Evolutionary conservation across 1,284 basidiomycete species (phyloP), one percentile per base, ranked within the genome.

Genomic region (Lignosus rhinocerotis): DNA sequence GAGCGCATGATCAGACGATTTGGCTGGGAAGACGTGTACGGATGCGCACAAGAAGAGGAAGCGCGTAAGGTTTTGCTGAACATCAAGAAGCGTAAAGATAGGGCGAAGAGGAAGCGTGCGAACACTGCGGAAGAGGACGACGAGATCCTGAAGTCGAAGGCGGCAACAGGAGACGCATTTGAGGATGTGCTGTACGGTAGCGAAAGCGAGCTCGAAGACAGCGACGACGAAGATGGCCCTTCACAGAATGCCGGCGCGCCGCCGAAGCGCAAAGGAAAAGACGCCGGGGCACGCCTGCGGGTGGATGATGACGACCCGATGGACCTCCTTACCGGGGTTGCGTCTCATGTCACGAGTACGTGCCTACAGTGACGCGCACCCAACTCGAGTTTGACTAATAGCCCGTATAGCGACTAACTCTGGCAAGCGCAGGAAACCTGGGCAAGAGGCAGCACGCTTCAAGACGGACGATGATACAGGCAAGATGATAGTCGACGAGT

Each of bases 131-230:
- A 82, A 0, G 84, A 82, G 0, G 83, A 81, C 47, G 86, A 73
- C 1, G 80, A 84, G 78, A 73, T 59, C 38, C 72, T 75, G 41
- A 65, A 70, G 50, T 70, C 69, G 44, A 87, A 82, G 72, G 81
- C 70, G 53, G 78, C 77, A 2, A 80, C 85, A 6, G 93, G 93
- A 8, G 91, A 95, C 70, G 94, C 94, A 0, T 98, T 97, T 66
- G 95, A 98, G 72, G 94, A 98, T 71, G 93, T 96, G 1, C 76
- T 98, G 14, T 97, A 98, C 71, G 95, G 94, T 46, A 95, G 93
- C 68, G 94, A 96, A 69, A 94, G 92, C 62, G 94, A 96, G 67
- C 73, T 87, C 31, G 89, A 86, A 1, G 87, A 86, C 56, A 90
- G 85, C 65, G 88, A 88, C 36, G 86, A 87, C n/a, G 90, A 90